phyloP scores from a whole-genome alignment of 2,329 filamentous ascomycete genomes.

The Epichloe brachyelytri region DNA sequence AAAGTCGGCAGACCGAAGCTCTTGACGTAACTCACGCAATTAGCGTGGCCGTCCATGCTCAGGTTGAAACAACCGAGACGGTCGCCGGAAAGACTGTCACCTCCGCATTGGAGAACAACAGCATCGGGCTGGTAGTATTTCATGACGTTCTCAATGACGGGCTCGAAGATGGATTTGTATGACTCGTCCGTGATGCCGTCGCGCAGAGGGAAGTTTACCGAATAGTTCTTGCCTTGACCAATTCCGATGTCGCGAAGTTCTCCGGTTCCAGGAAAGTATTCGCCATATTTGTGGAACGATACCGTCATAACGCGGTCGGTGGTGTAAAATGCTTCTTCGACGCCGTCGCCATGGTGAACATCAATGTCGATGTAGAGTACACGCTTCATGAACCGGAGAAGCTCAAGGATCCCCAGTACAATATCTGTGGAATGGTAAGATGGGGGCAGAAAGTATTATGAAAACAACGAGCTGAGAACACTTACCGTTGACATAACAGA shows the following conservation, averaged over 20 bases:
- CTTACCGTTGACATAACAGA: slow-evolving; percentile 94
- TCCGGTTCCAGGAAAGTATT: slow-evolving; percentile 89
- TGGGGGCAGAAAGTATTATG: slow-evolving; percentile 2
- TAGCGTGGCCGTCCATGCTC: slow-evolving; percentile 90
- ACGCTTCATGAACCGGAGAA: slow-evolving; percentile 79
- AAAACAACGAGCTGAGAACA: slow-evolving; percentile 7
- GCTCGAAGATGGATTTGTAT: slow-evolving; percentile 84
- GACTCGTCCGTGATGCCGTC: slow-evolving; percentile 84
- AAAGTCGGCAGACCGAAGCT: slow-evolving; percentile 72
- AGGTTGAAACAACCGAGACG: slow-evolving; percentile 94
- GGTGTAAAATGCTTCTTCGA: slow-evolving; percentile 87
- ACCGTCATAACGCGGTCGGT: slow-evolving; percentile 88
- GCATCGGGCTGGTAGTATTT: slow-evolving; percentile 79
- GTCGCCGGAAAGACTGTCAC: slow-evolving; percentile 88
- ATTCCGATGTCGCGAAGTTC: slow-evolving; percentile 77
- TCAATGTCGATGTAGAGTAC: slow-evolving; percentile 98
- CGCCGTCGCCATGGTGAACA: slow-evolving; percentile 85
- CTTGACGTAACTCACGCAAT: slow-evolving; percentile 87
- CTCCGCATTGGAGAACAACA: slow-evolving; percentile 91
- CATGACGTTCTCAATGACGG: slow-evolving; percentile 78
- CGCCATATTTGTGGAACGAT: slow-evolving; percentile 93
- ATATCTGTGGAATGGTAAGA: slow-evolving; percentile 51
- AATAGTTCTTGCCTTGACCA: slow-evolving; percentile 78
- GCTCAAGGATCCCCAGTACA: slow-evolving; percentile 84
- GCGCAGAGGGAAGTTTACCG: slow-evolving; percentile 81